Conservation (phyloP, 2,329 filamentous ascomycete genomes). For the Fusarium miscanthi region DNA sequence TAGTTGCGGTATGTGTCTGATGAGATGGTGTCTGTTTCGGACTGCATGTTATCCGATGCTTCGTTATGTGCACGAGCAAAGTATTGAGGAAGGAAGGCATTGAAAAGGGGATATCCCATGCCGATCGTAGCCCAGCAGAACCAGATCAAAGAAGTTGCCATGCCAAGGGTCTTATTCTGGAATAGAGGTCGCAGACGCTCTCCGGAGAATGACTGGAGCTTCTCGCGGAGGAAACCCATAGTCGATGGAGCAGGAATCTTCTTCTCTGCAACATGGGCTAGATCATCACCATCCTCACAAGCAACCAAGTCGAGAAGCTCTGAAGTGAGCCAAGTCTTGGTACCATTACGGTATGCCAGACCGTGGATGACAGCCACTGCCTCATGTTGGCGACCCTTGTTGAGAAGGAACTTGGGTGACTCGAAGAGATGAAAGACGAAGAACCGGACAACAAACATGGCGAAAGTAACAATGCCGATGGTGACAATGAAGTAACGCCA, state of each 20-base stretch:
- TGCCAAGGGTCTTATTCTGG: slow-evolving; percentile 61
- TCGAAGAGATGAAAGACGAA: slow-evolving; percentile 85
- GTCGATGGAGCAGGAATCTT: slow-evolving; percentile 38
- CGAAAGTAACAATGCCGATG: slow-evolving; percentile 77
- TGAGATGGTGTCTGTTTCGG: slow-evolving; percentile 54
- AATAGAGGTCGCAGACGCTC: slow-evolving; percentile 76
- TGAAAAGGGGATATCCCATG: slow-evolving; percentile 89
- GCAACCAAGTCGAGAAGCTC: slow-evolving; percentile 71
- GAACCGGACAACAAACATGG: slow-evolving; percentile 83
- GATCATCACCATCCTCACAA: slow-evolving; percentile 51
- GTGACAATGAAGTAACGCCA: slow-evolving; percentile 81
- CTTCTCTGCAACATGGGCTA: slow-evolving; percentile 25
- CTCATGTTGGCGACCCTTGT: slow-evolving; percentile 79
- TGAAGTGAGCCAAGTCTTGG: slow-evolving; percentile 80
- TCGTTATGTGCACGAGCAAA: slow-evolving; percentile 68
- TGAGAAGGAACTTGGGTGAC: slow-evolving; percentile 85
- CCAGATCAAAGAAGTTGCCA: slow-evolving; percentile 71
- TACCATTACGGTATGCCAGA: slow-evolving; percentile 77
- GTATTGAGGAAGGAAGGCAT: slow-evolving; percentile 90
- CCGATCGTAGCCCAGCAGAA: slow-evolving; percentile 86
- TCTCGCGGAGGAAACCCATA: slow-evolving; percentile 62
- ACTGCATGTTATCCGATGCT: slow-evolving; percentile 41
- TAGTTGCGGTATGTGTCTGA: slow-evolving; percentile 79
- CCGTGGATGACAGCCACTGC: slow-evolving; percentile 84
- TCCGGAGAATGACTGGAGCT: slow-evolving; percentile 73